Conservation (phyloP, 2,329 filamentous ascomycete genomes). For the Fusarium falciforme region DNA sequence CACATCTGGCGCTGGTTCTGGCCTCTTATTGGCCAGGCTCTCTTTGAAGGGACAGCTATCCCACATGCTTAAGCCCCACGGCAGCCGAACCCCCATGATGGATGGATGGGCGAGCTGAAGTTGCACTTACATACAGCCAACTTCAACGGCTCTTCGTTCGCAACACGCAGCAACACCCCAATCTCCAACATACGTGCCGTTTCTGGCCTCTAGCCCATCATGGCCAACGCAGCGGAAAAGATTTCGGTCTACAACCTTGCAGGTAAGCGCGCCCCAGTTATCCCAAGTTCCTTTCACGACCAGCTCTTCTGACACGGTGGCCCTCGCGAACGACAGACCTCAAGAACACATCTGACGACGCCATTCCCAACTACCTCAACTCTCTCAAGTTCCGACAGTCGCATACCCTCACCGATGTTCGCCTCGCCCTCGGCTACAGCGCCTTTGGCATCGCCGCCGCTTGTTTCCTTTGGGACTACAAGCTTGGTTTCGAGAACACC, state of each 20-base stretch:
- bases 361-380: constrained; percentile 92
- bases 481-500: constrained; percentile 87
- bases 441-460: constrained; percentile 83
- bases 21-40: constrained; percentile 8
- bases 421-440: constrained; percentile 83
- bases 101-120: constrained; percentile 3
- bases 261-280: constrained; percentile 55
- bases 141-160: constrained; percentile 16
- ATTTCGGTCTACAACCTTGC: constrained; percentile 76
- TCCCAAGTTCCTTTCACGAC: neutral
- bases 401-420: constrained; percentile 83
- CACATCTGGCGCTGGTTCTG: constrained; percentile 12
- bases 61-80: constrained; percentile 36
- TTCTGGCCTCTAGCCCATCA: constrained; percentile 29
- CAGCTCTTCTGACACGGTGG: constrained; percentile 42
- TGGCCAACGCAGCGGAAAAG: constrained; percentile 59
- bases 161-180: constrained; percentile 9
- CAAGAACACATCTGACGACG: constrained; percentile 96
- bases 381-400: constrained; percentile 86
- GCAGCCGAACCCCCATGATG: constrained; percentile 21
- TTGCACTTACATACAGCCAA: constrained; percentile 26
- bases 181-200: neutral
- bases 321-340: constrained; percentile 71
- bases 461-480: constrained; percentile 93
- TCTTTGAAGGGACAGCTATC: constrained; percentile 39